Percentiles rank a stretch among this genome's conserved stretches.
These are phyloP conservation scores for Dactylis glomerata DNA, from an alignment of 176 grass and related monocot genomes.

Conservation along the genomic window DNA sequence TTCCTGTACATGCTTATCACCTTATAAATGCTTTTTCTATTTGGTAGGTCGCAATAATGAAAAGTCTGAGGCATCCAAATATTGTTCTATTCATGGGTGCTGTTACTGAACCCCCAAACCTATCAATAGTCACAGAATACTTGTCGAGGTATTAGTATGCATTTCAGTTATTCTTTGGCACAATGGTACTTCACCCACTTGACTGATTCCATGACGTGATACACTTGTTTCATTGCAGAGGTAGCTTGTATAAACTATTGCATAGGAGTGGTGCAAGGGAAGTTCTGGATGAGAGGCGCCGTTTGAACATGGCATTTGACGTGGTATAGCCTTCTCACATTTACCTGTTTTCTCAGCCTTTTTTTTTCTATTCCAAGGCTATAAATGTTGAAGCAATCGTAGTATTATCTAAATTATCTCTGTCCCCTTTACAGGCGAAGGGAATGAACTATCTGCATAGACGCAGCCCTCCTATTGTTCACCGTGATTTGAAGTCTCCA, in stretches of 20 bases:
- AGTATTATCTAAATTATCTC: slow-evolving; percentile 25
- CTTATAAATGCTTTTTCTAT: slow-evolving; percentile 18
- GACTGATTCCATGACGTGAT: background rate
- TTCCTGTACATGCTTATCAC: background rate
- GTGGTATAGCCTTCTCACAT: slow-evolving; percentile 55
- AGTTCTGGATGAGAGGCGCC: slow-evolving; percentile 88
- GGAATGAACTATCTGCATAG: slow-evolving; percentile 99
- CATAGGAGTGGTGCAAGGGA: slow-evolving; percentile 73
- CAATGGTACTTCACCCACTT: background rate
- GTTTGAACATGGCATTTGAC: slow-evolving; percentile 94
- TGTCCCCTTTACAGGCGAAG: slow-evolving; percentile 68
- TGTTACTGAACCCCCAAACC: slow-evolving; percentile 79
- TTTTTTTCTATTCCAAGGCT: background rate
- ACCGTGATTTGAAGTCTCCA: slow-evolving; percentile 97
- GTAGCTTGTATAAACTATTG: slow-evolving; percentile 93
- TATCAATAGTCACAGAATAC: slow-evolving; percentile 87
- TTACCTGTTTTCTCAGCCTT: background rate
- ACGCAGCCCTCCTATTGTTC: slow-evolving; percentile 93
- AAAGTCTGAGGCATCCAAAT: slow-evolving; percentile 94
- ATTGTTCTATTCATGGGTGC: slow-evolving; percentile 96
- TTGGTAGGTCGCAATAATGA: slow-evolving; percentile 77
- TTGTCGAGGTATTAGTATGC: slow-evolving; percentile 71
- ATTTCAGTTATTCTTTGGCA: slow-evolving; percentile 3
- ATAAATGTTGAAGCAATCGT: background rate
- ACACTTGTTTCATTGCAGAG: slow-evolving; percentile 53